Evolutionary conservation across 768 basidiomycete species (phyloP).

Genomic region (Collybiopsis luxurians): DNA sequence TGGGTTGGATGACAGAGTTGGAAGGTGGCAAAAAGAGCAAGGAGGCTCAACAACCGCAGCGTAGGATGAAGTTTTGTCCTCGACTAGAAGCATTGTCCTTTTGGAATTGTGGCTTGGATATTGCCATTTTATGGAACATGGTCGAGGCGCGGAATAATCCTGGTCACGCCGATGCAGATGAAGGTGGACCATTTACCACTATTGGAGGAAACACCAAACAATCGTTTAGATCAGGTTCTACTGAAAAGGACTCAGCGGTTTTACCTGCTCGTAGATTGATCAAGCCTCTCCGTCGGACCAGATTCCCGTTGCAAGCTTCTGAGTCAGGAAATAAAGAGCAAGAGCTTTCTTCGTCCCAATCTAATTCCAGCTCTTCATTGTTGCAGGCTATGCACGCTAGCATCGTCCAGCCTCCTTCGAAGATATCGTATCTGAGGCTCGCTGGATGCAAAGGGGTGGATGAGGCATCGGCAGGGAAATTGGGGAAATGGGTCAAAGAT

Average conservation of each 20-base stretch:
- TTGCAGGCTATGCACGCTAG: constrained; percentile 1
- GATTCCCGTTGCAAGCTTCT: neutral
- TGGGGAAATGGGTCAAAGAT: neutral
- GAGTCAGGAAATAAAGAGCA: neutral
- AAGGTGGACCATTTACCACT: neutral
- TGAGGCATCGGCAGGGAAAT: neutral
- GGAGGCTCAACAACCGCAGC: constrained; percentile 10
- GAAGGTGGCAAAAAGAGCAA: constrained; percentile 5
- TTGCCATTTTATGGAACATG: neutral
- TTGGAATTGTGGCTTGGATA: constrained; percentile 40
- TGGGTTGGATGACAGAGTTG: constrained; percentile 21
- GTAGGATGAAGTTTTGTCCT: constrained; percentile 43
- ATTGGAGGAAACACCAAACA: no score
- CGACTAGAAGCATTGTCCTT: constrained; percentile 48
- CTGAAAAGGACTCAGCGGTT: neutral
- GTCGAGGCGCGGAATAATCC: neutral
- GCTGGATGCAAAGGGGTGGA: neutral
- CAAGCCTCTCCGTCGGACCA: neutral
- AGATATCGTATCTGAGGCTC: neutral
- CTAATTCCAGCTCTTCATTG: neutral
- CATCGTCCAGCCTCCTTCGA: neutral
- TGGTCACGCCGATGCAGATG: neutral
- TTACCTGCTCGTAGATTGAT: constrained; percentile 3
- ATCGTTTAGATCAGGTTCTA: neutral
- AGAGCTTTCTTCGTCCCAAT: neutral